phyloP scores from a whole-genome alignment of 805 yeast genomes.

The Ogataea ramenticola region DNA sequence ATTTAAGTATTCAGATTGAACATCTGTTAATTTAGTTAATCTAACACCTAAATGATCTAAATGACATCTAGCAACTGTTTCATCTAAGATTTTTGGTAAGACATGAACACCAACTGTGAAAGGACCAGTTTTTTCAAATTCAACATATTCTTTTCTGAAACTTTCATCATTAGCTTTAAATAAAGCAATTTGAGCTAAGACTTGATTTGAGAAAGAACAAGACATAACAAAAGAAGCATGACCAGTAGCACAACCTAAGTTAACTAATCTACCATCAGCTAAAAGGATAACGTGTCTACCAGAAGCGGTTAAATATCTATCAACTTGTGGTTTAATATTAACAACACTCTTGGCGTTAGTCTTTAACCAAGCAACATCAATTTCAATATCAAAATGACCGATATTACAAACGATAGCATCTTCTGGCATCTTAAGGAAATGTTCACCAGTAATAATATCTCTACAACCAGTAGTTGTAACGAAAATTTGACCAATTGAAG shows the following conservation, averaged over 20 bases:
- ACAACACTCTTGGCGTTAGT: constrained; percentile 87
- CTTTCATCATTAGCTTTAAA: constrained; percentile 79
- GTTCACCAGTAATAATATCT: constrained; percentile 87
- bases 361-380: constrained; percentile 98
- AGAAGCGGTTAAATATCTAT: constrained; percentile 82
- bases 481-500: constrained; percentile 88
- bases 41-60: constrained; percentile 89
- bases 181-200: constrained; percentile 95
- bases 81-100: constrained; percentile 96
- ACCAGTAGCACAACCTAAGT: constrained; percentile 99
- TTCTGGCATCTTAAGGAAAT: constrained; percentile 92
- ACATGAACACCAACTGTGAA: constrained; percentile 90
- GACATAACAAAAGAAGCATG: constrained; percentile 99
- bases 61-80: constrained; percentile 96
- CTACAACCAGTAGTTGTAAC: constrained; percentile 99
- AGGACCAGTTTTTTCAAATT: constrained; percentile 89
- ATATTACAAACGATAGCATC: constrained; percentile 99
- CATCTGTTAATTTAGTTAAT: constrained; percentile 66
- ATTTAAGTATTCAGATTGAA: constrained; percentile 92
- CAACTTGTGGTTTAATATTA: constrained; percentile 98
- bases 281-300: constrained; percentile 94
- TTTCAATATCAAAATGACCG: constrained; percentile 99
- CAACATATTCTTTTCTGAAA: constrained; percentile 77
- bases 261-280: constrained; percentile 98
- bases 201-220: constrained; percentile 99